These are phyloP conservation scores for Umbelopsis sp. DNA, from an alignment of 192 early-diverging fungal genomes.

Conservation along the genomic window DNA sequence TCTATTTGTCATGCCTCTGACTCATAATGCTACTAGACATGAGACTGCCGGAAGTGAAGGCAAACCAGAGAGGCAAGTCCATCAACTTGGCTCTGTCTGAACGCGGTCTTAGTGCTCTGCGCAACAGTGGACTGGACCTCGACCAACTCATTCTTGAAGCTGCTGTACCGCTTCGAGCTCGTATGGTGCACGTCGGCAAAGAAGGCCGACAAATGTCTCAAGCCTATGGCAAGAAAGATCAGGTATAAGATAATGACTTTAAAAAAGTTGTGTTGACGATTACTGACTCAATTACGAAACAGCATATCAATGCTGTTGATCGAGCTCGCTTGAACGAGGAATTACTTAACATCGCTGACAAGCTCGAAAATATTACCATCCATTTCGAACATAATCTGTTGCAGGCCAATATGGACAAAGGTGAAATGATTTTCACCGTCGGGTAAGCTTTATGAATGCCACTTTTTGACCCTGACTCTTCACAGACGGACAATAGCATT, in stretches of 20 bases:
- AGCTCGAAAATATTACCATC: slow-evolving; percentile 67
- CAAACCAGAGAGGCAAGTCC: slow-evolving; percentile 65
- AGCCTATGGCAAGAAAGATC: slow-evolving; percentile 57
- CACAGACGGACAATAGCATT: neutral
- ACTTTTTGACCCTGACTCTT: neutral
- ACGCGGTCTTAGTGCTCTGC: slow-evolving; percentile 84
- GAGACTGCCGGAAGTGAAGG: slow-evolving; percentile 61
- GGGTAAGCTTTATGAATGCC: slow-evolving; percentile 38
- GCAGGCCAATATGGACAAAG: slow-evolving; percentile 73
- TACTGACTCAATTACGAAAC: neutral
- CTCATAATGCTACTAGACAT: slow-evolving; percentile 50
- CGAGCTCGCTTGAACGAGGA: slow-evolving; percentile 80
- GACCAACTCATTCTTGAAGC: slow-evolving; percentile 66
- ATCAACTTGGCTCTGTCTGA: slow-evolving; percentile 94
- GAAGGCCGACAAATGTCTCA: slow-evolving; percentile 75
- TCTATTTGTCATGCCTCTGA: slow-evolving; percentile 2
- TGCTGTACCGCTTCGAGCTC: slow-evolving; percentile 88
- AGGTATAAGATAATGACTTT: neutral
- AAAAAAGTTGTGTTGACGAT: neutral
- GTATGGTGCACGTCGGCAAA: slow-evolving; percentile 83
- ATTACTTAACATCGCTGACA: slow-evolving; percentile 75
- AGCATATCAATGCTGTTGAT: slow-evolving; percentile 95
- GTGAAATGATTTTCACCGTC: slow-evolving; percentile 51
- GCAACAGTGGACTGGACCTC: slow-evolving; percentile 65
- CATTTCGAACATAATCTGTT: slow-evolving; percentile 77